phyloP scores from a whole-genome alignment of 2,329 filamentous ascomycete species.

The Colletotrichum neosansevieriae region DNA sequence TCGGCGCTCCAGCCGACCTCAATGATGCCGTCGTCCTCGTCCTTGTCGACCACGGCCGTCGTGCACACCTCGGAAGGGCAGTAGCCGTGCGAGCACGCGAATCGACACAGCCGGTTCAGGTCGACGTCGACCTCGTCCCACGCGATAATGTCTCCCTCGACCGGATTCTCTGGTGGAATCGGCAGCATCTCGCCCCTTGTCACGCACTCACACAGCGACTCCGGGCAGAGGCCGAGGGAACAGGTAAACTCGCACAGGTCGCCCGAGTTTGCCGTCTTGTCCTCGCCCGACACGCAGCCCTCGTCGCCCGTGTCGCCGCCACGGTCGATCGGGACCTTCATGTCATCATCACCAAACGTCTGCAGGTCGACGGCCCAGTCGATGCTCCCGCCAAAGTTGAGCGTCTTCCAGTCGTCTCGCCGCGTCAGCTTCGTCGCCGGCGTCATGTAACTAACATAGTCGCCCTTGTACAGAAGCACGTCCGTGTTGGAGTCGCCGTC shows the following conservation, averaged over 20 bases:
- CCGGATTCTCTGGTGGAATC: not conserved
- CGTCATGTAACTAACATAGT: constrained; percentile 46
- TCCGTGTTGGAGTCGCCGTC: no score
- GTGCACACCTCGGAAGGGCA: constrained; percentile 40
- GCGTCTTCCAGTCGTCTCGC: constrained; percentile 29
- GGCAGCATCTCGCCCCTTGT: not conserved
- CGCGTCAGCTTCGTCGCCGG: constrained; percentile 44
- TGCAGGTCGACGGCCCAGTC: constrained; percentile 45
- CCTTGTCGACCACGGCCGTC: constrained; percentile 8
- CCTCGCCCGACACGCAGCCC: constrained; percentile 35
- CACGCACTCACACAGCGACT: constrained; percentile 39
- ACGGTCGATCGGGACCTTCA: not conserved
- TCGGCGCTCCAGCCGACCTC: not conserved
- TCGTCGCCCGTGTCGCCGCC: constrained; percentile 1
- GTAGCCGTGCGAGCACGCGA: constrained; percentile 42
- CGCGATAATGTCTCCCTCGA: constrained; percentile 40
- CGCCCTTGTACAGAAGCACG: no score
- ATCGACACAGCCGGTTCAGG: constrained; percentile 41
- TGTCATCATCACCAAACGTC: constrained; percentile 10
- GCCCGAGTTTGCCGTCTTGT: constrained; percentile 4
- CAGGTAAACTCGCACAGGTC: constrained; percentile 41
- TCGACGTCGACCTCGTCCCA: constrained; percentile 41
- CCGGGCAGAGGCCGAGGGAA: constrained; percentile 37
- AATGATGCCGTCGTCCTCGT: not conserved
- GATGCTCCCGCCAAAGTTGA: constrained; percentile 48